Conservation (phyloP, 805 yeast genomes). For the Starmerella asiatica region DNA sequence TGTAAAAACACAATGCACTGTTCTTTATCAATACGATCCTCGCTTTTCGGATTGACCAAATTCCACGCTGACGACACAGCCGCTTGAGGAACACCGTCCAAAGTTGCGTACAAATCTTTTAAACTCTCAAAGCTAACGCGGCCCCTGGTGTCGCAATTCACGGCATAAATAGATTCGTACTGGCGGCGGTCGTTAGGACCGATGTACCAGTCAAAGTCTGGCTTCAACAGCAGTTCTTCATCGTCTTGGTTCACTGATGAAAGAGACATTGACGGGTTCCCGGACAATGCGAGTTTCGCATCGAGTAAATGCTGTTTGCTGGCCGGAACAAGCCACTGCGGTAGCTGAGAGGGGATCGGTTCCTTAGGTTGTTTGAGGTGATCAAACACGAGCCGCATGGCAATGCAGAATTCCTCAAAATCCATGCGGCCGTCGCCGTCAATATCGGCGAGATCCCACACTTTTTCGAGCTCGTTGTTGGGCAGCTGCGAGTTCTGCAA, state of each 20-base stretch:
- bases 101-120: conserved; percentile 51
- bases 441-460: conserved; percentile 81
- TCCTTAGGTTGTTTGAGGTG: conserved; percentile 59
- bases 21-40: conserved; percentile 82
- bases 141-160: conserved; percentile 66
- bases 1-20: conserved; percentile 83
- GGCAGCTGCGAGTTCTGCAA: conserved; percentile 77
- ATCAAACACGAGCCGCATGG: conserved; percentile 91
- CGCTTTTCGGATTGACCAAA: conserved; percentile 78
- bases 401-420: conserved; percentile 94
- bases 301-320: conserved; percentile 73
- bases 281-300: conserved; percentile 52
- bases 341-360: conserved; percentile 57
- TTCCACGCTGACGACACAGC: conserved; percentile 91
- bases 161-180: conserved; percentile 64
- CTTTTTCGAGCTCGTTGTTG: conserved; percentile 60
- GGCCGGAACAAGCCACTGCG: conserved; percentile 87
- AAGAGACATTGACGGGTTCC: conserved; percentile 7
- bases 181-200: conserved; percentile 71
- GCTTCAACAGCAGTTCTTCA: conserved; percentile 50
- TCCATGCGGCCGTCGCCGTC: conserved; percentile 86
- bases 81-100: conserved; percentile 61
- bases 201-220: conserved; percentile 91
- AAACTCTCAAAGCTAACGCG: conserved; percentile 64
- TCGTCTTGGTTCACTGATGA: conserved; percentile 30